Conservation (phyloP, 148 eudicot genomes). For the Hydrangea macrophylla region DNA sequence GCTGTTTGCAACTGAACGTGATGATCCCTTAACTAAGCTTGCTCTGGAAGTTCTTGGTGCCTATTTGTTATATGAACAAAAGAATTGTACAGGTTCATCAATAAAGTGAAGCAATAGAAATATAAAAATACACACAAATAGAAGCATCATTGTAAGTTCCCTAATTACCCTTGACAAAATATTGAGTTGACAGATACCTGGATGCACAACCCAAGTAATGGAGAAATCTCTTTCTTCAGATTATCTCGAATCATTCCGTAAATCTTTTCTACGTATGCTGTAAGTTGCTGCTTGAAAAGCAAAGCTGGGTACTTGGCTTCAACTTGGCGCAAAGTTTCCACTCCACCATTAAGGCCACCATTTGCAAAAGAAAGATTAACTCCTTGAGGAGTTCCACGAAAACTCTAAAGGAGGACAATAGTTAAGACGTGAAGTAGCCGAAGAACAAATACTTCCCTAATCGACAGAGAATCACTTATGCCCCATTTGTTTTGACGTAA, state of each 20-base stretch:
- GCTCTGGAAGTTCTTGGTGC: slow-evolving; percentile 99
- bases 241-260: slow-evolving; percentile 96
- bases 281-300: slow-evolving; percentile 98
- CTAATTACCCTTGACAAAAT: background rate
- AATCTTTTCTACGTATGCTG: slow-evolving; percentile 94
- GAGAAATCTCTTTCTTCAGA: slow-evolving; percentile 93
- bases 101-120: slow-evolving; percentile 4
- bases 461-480: background rate
- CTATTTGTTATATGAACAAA: slow-evolving; percentile 31
- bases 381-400: slow-evolving; percentile 84
- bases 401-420: slow-evolving; percentile 51
- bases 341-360: slow-evolving; percentile 57
- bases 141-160: background rate
- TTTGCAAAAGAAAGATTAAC: slow-evolving; percentile 54
- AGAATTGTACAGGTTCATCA: background rate
- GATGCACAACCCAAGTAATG: slow-evolving; percentile 89
- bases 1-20: slow-evolving; percentile 76
- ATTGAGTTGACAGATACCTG: slow-evolving; percentile 46
- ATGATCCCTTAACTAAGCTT: slow-evolving; percentile 88
- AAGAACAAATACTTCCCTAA: background rate
- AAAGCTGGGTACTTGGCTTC: slow-evolving; percentile 99
- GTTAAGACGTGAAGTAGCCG: background rate
- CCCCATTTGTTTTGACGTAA: too few species aligned
- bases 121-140: background rate
- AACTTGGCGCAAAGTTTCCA: slow-evolving; percentile 74